Evolutionary conservation across 1,139 yeast species (phyloP).

Genomic region (Nadsonia commutata): DNA sequence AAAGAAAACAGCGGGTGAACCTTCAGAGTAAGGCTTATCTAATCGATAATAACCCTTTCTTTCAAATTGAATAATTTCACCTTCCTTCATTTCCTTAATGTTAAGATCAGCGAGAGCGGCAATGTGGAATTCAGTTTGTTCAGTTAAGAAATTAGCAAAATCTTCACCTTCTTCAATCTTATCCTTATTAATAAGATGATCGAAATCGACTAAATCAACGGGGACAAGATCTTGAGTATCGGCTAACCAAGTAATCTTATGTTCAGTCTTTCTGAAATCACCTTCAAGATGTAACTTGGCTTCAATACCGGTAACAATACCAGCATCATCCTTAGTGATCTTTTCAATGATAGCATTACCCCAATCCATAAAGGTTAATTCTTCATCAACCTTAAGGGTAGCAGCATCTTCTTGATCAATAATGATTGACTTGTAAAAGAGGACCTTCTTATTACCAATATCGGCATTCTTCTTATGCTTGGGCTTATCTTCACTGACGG

Average conservation of each 20-base stretch:
- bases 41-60: conserved; percentile 93
- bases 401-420: conserved; percentile 87
- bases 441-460: conserved; percentile 64
- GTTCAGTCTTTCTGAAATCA: conserved; percentile 92
- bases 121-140: conserved; percentile 73
- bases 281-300: conserved; percentile 87
- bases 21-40: conserved; percentile 41
- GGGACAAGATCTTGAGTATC: conserved; percentile 50
- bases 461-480: conserved; percentile 93
- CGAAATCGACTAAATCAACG: conserved; percentile 86
- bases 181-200: conserved; percentile 90
- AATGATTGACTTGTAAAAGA: conserved; percentile 49
- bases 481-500: conserved; percentile 58
- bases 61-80: conserved; percentile 87
- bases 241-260: conserved; percentile 93
- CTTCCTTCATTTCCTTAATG: conserved; percentile 59
- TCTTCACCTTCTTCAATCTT: conserved; percentile 90
- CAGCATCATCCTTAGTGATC: conserved; percentile 43
- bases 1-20: conserved; percentile 55
- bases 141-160: conserved; percentile 86
- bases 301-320: conserved; percentile 44
- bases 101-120: conserved; percentile 72
- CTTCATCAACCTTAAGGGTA: conserved; percentile 54
- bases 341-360: conserved; percentile 80
- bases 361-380: conserved; percentile 97